Percentiles rank a stretch among this genome's conserved stretches.
phyloP scores from a whole-genome alignment of 306 rosid species.

The Vigna reflexopilosa region DNA sequence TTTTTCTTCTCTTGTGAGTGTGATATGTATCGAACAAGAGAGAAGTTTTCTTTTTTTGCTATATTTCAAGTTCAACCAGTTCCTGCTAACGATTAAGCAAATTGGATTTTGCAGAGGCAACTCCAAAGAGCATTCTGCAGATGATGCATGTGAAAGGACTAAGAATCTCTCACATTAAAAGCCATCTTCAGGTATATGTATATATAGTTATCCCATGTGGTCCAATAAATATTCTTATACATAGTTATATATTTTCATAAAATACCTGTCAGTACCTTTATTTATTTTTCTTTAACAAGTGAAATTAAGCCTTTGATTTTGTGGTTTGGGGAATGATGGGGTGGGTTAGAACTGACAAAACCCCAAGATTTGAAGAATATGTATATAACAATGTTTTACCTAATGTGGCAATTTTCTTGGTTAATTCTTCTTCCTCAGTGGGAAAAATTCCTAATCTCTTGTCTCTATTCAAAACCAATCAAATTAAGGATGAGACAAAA shows the following conservation, averaged over 20 bases:
- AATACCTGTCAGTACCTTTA: neutral
- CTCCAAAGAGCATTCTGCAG: slow-evolving; percentile 76
- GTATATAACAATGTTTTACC: neutral
- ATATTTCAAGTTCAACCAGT: neutral
- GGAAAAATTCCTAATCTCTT: neutral
- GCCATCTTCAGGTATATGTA: slow-evolving; percentile 79
- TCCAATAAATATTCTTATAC: neutral
- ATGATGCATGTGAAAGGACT: slow-evolving; percentile 73
- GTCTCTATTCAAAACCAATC: neutral
- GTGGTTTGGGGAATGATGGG: neutral
- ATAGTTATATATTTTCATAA: no score
- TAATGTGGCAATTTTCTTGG: neutral
- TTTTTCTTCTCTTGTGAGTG: neutral
- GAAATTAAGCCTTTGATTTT: neutral
- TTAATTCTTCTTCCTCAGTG: neutral
- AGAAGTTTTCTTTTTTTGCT: neutral
- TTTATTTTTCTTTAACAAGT: neutral
- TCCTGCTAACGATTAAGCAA: neutral
- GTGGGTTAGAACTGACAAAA: neutral
- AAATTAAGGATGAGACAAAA: neutral
- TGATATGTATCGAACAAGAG: neutral
- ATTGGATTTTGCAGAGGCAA: slow-evolving; percentile 66
- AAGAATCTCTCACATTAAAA: slow-evolving; percentile 75
- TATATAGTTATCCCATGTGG: slow-evolving; percentile 8
- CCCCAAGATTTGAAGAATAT: neutral